Percentiles rank a stretch among this genome's conserved stretches.
Evolutionary conservation across 768 basidiomycete genomes (phyloP).

Genomic region (Amanita inopinata): DNA sequence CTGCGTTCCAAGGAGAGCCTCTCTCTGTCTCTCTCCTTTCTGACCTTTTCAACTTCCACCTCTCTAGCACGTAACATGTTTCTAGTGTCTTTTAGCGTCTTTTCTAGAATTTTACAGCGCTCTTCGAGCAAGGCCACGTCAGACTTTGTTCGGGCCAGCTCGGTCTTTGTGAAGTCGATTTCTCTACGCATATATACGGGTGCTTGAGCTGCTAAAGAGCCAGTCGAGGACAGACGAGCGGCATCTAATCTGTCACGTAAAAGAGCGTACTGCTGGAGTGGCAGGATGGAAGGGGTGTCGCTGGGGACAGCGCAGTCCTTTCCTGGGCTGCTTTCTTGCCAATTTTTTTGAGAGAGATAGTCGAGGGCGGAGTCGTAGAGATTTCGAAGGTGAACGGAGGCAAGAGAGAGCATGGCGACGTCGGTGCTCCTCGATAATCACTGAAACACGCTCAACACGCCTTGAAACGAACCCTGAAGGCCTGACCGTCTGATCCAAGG

Average conservation of each 20-base stretch:
- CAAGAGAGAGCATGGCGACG: constrained; percentile 19
- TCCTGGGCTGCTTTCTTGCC: constrained; percentile 11
- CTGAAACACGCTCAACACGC: constrained; percentile 10
- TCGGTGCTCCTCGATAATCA: constrained; percentile 2
- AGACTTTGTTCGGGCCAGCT: constrained; percentile 42
- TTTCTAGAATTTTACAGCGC: constrained; percentile 52
- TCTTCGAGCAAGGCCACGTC: constrained; percentile 52
- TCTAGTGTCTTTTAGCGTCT: constrained; percentile 51
- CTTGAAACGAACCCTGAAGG: constrained; percentile 1
- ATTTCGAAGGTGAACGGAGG: constrained; percentile 25
- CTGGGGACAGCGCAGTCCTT: constrained; percentile 19
- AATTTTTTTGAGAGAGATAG: constrained; percentile 30
- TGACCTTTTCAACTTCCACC: constrained; percentile 47
- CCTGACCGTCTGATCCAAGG: neutral
- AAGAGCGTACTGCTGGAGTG: constrained; percentile 31
- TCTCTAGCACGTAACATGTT: constrained; percentile 51
- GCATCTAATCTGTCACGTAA: constrained; percentile 40
- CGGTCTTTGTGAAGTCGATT: constrained; percentile 44
- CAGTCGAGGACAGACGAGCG: constrained; percentile 34
- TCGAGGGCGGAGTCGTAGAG: constrained; percentile 50
- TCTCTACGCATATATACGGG: constrained; percentile 42
- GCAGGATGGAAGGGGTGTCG: constrained; percentile 18
- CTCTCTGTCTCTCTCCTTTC: constrained; percentile 26
- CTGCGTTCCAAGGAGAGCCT: constrained; percentile 23
- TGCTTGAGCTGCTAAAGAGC: constrained; percentile 31